These are phyloP conservation scores for Sarocladiaceae sp. DNA, from an alignment of 2,329 filamentous ascomycete species.

Conservation along the genomic window DNA sequence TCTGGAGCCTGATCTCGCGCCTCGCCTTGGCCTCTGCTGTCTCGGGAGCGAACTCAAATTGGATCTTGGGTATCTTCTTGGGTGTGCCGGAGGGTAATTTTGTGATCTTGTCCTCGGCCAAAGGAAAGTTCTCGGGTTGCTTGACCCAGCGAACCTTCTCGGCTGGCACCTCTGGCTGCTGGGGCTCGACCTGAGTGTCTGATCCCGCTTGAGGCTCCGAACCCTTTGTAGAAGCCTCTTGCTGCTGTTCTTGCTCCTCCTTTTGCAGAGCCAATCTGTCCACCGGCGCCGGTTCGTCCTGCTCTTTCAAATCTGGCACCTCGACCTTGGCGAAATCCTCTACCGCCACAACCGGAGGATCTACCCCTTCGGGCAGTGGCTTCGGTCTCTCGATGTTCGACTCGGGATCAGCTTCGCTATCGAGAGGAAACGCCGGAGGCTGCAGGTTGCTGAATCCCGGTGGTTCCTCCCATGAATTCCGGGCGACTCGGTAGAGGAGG, in stretches of 20 bases:
- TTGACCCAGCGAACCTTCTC: conserved; percentile 63
- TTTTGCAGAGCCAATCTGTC: not conserved
- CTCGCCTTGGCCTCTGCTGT: conserved; percentile 50
- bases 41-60: conserved; percentile 66
- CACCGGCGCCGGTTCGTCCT: conserved; percentile 1
- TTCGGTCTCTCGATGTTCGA: not conserved
- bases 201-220: not conserved
- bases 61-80: conserved; percentile 67
- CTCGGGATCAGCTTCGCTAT: not conserved
- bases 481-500: conserved; percentile 43
- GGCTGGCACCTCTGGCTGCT: conserved; percentile 16
- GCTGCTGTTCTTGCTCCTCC: not conserved
- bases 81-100: conserved; percentile 66
- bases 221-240: not conserved
- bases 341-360: not conserved
- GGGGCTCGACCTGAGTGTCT: conserved; percentile 17
- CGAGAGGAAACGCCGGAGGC: conserved; percentile 7
- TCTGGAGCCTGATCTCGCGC: conserved; percentile 56
- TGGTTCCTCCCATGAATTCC: conserved; percentile 29
- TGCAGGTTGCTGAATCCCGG: not conserved
- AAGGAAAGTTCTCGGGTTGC: conserved; percentile 68
- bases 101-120: conserved; percentile 65
- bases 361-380: not conserved
- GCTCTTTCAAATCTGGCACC: conserved; percentile 10
- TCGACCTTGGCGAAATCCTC: conserved; percentile 10